phyloP scores from a whole-genome alignment of 305 asterid genomes.

The Ilex paraguariensis region DNA sequence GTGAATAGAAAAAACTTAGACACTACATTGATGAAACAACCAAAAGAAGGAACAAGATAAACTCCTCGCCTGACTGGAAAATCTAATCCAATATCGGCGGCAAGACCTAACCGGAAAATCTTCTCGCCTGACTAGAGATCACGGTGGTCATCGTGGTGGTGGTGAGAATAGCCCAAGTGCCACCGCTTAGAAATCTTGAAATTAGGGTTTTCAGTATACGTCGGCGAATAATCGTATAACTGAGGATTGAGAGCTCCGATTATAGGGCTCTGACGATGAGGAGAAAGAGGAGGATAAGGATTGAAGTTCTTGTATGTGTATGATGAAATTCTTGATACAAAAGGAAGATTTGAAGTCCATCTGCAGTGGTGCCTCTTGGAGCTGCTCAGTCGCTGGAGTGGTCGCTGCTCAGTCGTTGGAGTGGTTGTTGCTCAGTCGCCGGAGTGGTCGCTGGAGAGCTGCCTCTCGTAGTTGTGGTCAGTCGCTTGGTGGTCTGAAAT shows the following conservation, averaged over 20 bases:
- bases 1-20: constrained; percentile 8
- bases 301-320: no score
- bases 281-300: no score
- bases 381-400: no score
- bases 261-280: constrained; percentile 5
- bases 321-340: no score
- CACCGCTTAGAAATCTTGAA: constrained; percentile 58
- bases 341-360: no score
- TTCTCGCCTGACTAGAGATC: constrained; percentile 54
- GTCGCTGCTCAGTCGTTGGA: no score
- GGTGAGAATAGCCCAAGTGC: constrained; percentile 76
- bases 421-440: no score
- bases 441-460: no score
- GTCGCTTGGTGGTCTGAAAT: no score
- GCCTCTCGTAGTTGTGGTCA: no score
- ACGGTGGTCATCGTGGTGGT: constrained; percentile 30
- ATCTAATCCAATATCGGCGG: constrained; percentile 85
- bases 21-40: constrained; percentile 9
- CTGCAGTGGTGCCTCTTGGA: no score
- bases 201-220: constrained; percentile 36
- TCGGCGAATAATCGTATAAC: constrained; percentile 16
- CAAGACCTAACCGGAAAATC: constrained; percentile 87
- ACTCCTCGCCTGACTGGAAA: no score
- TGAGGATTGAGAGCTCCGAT: constrained; percentile 19
- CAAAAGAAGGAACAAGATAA: background rate